Conservation (phyloP, 192 early-diverging fungal species). For the Backusella psychrophila region DNA sequence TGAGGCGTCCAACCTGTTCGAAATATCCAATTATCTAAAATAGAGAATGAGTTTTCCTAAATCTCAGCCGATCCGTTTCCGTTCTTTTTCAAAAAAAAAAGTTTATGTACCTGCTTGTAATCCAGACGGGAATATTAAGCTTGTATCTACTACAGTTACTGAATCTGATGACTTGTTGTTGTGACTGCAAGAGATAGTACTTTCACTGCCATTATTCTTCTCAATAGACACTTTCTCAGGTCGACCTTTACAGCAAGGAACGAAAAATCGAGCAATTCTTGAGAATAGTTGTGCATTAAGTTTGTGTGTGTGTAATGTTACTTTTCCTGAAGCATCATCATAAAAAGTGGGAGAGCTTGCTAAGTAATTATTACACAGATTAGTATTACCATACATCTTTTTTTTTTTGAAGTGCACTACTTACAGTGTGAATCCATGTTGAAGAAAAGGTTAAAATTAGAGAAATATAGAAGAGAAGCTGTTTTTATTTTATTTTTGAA, state of each 20-base stretch:
- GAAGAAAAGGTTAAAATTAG: neutral
- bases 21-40: neutral
- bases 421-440: neutral
- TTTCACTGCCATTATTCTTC: neutral
- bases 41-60: neutral
- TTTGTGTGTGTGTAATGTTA: neutral
- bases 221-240: neutral
- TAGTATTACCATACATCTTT: neutral
- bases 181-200: neutral
- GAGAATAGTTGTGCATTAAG: neutral
- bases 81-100: no score
- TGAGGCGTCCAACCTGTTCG: constrained; percentile 15
- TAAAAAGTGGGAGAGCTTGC: neutral
- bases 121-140: neutral
- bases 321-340: neutral
- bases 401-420: neutral
- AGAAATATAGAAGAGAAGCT: neutral
- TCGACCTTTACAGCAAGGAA: neutral
- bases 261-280: neutral
- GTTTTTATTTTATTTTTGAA: neutral
- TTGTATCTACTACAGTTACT: neutral
- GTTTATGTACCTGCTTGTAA: neutral
- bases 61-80: neutral
- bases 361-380: neutral
- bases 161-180: neutral